Evolutionary conservation across 176 grass and related monocot genomes (phyloP).

Genomic region (Pontederia crassipes): DNA sequence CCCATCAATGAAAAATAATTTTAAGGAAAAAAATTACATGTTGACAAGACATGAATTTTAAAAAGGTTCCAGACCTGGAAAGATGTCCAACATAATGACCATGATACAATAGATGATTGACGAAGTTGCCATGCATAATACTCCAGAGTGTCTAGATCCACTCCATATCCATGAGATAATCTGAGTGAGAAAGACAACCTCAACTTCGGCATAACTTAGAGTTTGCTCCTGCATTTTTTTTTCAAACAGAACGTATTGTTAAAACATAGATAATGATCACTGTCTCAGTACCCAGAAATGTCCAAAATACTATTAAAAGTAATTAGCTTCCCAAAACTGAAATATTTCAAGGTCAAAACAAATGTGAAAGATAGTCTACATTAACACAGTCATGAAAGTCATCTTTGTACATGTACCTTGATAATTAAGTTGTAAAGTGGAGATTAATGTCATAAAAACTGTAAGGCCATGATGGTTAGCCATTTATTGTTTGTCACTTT

Average conservation of each 20-base stretch:
- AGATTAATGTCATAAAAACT: no score
- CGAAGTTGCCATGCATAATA: constrained; percentile 16
- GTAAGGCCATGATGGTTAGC: no score
- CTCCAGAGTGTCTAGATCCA: constrained; percentile 18
- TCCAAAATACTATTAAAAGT: no score
- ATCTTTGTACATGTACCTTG: no score
- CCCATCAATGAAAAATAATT: not conserved
- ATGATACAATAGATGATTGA: constrained; percentile 19
- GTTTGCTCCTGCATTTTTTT: constrained; percentile 7
- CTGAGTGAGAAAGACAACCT: constrained; percentile 13
- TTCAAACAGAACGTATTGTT: no score
- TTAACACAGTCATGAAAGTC: no score
- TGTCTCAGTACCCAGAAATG: not conserved
- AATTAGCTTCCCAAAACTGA: no score
- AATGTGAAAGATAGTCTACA: no score
- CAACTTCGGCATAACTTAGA: not conserved
- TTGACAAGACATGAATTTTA: not conserved
- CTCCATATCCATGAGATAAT: constrained; percentile 17
- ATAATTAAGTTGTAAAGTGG: no score
- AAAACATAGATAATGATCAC: not conserved
- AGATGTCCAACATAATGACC: constrained; percentile 13
- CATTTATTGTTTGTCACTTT: not conserved
- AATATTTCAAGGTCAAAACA: no score
- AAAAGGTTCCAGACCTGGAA: constrained; percentile 8
- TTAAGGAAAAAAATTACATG: not conserved